Conservation (phyloP, 768 basidiomycete genomes). For the Lactarius trivialis region DNA sequence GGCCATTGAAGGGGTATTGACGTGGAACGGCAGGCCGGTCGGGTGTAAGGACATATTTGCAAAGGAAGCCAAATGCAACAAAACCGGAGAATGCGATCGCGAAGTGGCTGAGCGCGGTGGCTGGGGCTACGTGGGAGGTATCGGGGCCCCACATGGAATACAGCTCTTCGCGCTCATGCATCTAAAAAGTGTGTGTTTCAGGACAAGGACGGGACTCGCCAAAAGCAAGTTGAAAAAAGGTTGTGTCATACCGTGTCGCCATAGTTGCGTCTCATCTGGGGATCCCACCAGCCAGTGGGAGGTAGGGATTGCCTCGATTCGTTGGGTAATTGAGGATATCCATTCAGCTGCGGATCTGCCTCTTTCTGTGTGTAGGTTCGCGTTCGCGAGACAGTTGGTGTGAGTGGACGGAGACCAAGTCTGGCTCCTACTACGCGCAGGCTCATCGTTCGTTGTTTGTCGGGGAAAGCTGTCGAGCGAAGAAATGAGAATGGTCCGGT, state of each 20-base stretch:
- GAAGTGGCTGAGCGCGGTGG: constrained; percentile 60
- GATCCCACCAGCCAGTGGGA: constrained; percentile 69
- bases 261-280: constrained; percentile 70
- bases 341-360: constrained; percentile 60
- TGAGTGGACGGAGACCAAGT: constrained; percentile 20
- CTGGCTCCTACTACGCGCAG: not conserved
- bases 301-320: constrained; percentile 58
- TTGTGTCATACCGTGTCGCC: constrained; percentile 58
- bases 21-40: constrained; percentile 62
- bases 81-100: constrained; percentile 55
- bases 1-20: constrained; percentile 70
- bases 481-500: not conserved
- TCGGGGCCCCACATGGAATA: constrained; percentile 88
- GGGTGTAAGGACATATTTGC: constrained; percentile 49
- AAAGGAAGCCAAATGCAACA: constrained; percentile 51
- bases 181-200: constrained; percentile 35
- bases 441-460: constrained; percentile 5
- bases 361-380: constrained; percentile 30
- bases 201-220: not conserved
- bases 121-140: constrained; percentile 52
- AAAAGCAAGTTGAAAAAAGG: constrained; percentile 18
- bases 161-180: constrained; percentile 76
- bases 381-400: not conserved
- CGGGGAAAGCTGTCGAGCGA: not conserved
- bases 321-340: constrained; percentile 67